Base-by-base conservation (phyloP, 495 filamentous ascomycete species). In the Hypoxylon intermedium region DNA sequence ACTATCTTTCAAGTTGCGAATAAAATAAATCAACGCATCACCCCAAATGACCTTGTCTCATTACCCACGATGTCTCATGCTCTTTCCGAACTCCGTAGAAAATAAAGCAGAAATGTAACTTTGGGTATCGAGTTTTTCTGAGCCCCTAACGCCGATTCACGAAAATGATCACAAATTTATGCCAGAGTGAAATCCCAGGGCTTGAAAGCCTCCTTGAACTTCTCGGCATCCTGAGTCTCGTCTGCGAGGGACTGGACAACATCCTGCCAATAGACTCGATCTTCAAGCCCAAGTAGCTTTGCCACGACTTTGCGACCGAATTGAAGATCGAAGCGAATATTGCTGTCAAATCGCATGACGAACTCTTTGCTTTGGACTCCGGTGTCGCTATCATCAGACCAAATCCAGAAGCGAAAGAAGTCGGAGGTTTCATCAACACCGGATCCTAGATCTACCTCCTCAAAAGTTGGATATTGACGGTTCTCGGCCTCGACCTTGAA, bases 401-500 rank as follows among this genome's bases (percentile, higher is more conserved):
- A 93, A 45, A 92, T 86, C 86, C 90, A 92, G 5, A 94, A 79
- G 2, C 91, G 86, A 73, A 98, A 92, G 72, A 87, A 96, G 59
- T 97, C 92, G 0, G 84, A 85, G 4, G 77, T 67, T 11, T 78
- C 74, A 56, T 76, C 72, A 9, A 67, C 66, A 21, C 62, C 67
- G 21, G 73, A 64, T 6, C 66, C 74, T 3, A 75, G 63, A 53
- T 69, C 48, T 5, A 65, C 58, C 43, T 72, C 69, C 41, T 70
- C 61, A 26, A 85, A 81, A 18, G 78, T 74, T 1, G 89, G 90
- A 49, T 89, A 89, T 46, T 84, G 77, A 16, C 85, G 68, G 60
- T 94, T 93, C 67, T 92, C 88, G 0, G 91, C 92, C 67, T 93
- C 84, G 12, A 92, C 89, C 53, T 86, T 84, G 79, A 96, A 96